Evolutionary conservation across 2,329 filamentous ascomycete species (phyloP), one percentile per base, ranked within the genome.

Genomic region (Monilinia aucupariae): DNA sequence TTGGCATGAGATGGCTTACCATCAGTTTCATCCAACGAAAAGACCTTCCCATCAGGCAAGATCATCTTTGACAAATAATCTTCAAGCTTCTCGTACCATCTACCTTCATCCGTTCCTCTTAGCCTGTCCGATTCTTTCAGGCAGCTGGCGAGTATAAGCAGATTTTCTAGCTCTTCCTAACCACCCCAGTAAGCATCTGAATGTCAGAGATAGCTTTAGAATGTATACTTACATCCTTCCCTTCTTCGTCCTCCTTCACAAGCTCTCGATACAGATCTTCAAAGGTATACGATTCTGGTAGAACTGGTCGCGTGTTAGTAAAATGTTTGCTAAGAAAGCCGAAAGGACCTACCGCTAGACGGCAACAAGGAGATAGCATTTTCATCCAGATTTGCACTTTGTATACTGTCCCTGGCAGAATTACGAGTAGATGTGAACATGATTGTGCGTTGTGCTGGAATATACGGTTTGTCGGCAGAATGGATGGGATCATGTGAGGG

Each of bases 111-210:
- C 41, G 63, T 47, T 43, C 54, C 61, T 12, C 47, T n/a, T 8
- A 70, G 27, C 37, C 56, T 55, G 8, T 63, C 64, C 12, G 55
- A 37, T 12, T 56, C 37, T 27, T 62, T 49, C 12, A 74, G 66
- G 60, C 69, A 71, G 60, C 64, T 66, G 48, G 61, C 50, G 1
- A 73, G 53, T 34, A 73, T 61, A 17, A 73, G 37, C 39, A 71
- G 47, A 49, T 59, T 67, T 64, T 67, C 65, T 55, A 71, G 53
- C 13, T 67, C 61, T 41, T 66, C 64, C 69, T 71, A n/a, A n/a
- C 1, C 34, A 56, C 13, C 17, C 5, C 6, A 61, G 15, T 37
- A 61, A 27, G 6, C 10, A 34, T 12, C 8, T 45, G 17, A 0
- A 8, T 13, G 8, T 3, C 4, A 1, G 0, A 8, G 6, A 34